phyloP scores from a whole-genome alignment of 2,329 filamentous ascomycete genomes.

The Nothophaeocryptopus gaeumannii region DNA sequence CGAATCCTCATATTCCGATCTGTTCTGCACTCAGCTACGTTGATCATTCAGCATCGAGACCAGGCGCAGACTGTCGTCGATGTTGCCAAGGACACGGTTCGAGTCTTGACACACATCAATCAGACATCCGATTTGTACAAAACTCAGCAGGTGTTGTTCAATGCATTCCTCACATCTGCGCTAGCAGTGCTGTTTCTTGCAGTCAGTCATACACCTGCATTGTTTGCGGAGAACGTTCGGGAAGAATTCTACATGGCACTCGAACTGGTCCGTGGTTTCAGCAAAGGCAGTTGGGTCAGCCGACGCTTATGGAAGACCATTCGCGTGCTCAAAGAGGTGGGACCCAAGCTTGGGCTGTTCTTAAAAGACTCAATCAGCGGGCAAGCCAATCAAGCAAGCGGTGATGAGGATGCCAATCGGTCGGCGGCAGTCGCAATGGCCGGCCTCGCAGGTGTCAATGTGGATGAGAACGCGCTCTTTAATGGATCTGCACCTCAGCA shows the following conservation, averaged over 20 bases:
- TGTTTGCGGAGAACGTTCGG: constrained; percentile 66
- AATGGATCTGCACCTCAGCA: constrained; percentile 21
- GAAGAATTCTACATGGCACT: constrained; percentile 78
- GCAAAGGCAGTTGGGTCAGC: constrained; percentile 67
- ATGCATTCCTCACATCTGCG: constrained; percentile 74
- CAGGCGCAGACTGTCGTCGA: constrained; percentile 73
- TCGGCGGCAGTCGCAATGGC: constrained; percentile 65
- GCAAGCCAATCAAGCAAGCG: constrained; percentile 11
- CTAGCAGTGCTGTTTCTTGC: constrained; percentile 75
- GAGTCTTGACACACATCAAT: constrained; percentile 68
- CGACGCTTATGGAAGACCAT: constrained; percentile 73
- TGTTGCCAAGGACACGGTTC: constrained; percentile 73
- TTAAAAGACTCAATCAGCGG: constrained; percentile 23
- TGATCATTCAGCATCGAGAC: constrained; percentile 71
- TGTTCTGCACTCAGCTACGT: constrained; percentile 77
- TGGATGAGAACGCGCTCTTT: constrained; percentile 57
- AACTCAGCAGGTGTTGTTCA: constrained; percentile 71
- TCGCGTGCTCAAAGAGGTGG: constrained; percentile 67
- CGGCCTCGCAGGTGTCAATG: constrained; percentile 60
- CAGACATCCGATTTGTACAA: constrained; percentile 69
- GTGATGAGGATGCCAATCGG: constrained; percentile 55
- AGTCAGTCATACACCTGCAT: constrained; percentile 69
- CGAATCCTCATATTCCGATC: constrained; percentile 86
- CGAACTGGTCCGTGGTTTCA: constrained; percentile 70
- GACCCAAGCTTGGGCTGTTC: constrained; percentile 63